Evolutionary conservation across 169 alveolate genomes (phyloP).

Genomic region (Cryptosporidium andersoni): DNA sequence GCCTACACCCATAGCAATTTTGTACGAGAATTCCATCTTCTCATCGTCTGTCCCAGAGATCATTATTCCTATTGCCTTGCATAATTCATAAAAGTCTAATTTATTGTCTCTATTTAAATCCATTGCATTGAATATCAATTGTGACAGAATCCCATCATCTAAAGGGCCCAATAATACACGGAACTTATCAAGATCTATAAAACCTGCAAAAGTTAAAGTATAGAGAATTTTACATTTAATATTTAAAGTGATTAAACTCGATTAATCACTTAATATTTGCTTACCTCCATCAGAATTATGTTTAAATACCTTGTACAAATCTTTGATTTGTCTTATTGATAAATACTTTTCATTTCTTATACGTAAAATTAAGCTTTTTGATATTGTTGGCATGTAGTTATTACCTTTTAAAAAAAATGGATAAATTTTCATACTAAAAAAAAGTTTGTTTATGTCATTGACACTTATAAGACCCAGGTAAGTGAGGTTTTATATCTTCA

Average conservation of each 20-base stretch:
- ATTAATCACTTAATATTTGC: not conserved
- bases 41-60: constrained; percentile 78
- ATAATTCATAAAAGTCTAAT: constrained; percentile 80
- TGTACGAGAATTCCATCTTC: constrained; percentile 77
- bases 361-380: too few species aligned
- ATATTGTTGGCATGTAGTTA: too few species aligned
- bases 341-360: constrained; percentile 45
- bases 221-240: not conserved
- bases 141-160: constrained; percentile 70
- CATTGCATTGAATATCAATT: constrained; percentile 81
- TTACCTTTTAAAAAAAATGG: not conserved
- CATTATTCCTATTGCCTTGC: constrained; percentile 81
- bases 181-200: constrained; percentile 63
- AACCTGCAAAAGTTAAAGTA: constrained; percentile 8
- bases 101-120: constrained; percentile 79
- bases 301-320: constrained; percentile 37
- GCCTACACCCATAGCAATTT: constrained; percentile 72
- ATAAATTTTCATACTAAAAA: too few species aligned
- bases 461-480: too few species aligned
- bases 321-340: constrained; percentile 40
- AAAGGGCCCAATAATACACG: constrained; percentile 68
- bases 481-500: too few species aligned
- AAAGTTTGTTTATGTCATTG: too few species aligned
- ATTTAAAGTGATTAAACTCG: not conserved
- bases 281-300: constrained; percentile 60